Evolutionary conservation across 768 basidiomycete species (phyloP).

Genomic region (Jaapia argillacea): DNA sequence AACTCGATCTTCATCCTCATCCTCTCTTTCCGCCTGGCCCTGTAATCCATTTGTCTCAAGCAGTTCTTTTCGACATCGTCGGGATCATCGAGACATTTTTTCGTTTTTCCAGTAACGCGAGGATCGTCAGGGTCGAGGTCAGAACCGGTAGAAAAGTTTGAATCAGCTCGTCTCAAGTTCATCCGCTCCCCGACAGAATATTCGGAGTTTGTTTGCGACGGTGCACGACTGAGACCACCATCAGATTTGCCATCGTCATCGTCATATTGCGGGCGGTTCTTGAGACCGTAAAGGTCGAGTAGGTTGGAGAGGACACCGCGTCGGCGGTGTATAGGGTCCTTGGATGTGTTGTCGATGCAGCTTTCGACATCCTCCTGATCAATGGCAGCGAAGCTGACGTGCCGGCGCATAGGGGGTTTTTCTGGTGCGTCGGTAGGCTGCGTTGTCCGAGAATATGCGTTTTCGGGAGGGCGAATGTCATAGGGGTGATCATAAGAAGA

Average conservation of each 20-base stretch:
- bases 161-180: conserved; percentile 25
- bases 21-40: conserved; percentile 52
- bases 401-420: conserved; percentile 14
- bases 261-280: too few species aligned
- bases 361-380: conserved; percentile 12
- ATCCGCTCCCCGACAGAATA: conserved; percentile 3
- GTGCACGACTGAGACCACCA: conserved; percentile 8
- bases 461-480: conserved; percentile 44
- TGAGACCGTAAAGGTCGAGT: conserved; percentile 39
- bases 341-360: conserved; percentile 9
- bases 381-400: conserved; percentile 31
- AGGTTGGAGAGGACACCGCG: conserved; percentile 41
- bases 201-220: conserved; percentile 12
- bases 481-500: conserved; percentile 54
- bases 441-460: conserved; percentile 25
- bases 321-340: conserved; percentile 17
- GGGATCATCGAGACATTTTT: conserved; percentile 41
- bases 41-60: conserved; percentile 58
- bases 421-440: conserved; percentile 8
- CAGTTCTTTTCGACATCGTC: conserved; percentile 53
- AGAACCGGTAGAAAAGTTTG: conserved; percentile 36
- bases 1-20: conserved; percentile 62
- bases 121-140: conserved; percentile 71
- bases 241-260: too few species aligned
- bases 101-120: conserved; percentile 46